Conservation (phyloP, 768 basidiomycete species). For the Mycena indigotica region DNA sequence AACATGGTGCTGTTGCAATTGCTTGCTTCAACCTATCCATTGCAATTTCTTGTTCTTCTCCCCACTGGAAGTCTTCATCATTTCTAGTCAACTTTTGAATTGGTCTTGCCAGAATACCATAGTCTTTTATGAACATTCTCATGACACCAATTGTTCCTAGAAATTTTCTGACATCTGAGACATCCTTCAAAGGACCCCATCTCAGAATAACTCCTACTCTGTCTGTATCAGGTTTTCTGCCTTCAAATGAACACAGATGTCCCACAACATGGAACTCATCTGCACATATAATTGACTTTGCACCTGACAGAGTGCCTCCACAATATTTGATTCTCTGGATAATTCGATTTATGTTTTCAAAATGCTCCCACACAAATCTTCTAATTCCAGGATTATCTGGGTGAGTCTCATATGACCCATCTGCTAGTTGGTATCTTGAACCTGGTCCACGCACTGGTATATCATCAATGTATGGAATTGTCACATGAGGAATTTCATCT, state of each 20-base stretch:
- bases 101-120: conserved; percentile 22
- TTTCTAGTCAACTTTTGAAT: conserved; percentile 12
- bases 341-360: conserved; percentile 35
- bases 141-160: conserved; percentile 31
- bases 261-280: conserved; percentile 31
- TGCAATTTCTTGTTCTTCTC: conserved; percentile 10
- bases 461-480: conserved; percentile 33
- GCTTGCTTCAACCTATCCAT: conserved; percentile 29
- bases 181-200: conserved; percentile 17
- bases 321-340: conserved; percentile 33
- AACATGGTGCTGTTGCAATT: conserved; percentile 25
- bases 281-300: conserved; percentile 22
- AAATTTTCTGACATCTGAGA: conserved; percentile 28
- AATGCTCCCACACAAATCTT: conserved; percentile 40
- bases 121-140: conserved; percentile 35
- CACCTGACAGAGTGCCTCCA: conserved; percentile 31
- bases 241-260: conserved; percentile 37
- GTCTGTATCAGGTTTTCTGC: conserved; percentile 27
- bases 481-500: conserved; percentile 30
- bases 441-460: conserved; percentile 18
- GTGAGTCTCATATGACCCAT: conserved; percentile 15
- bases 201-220: conserved; percentile 27
- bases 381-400: conserved; percentile 31
- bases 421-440: background rate
- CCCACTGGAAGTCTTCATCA: background rate